A percentile compares a stretch with the other conserved stretches of the same genome.
Evolutionary conservation across 352 stramenopile genomes (phyloP).

Genomic region (Pythium brachiatum): DNA sequence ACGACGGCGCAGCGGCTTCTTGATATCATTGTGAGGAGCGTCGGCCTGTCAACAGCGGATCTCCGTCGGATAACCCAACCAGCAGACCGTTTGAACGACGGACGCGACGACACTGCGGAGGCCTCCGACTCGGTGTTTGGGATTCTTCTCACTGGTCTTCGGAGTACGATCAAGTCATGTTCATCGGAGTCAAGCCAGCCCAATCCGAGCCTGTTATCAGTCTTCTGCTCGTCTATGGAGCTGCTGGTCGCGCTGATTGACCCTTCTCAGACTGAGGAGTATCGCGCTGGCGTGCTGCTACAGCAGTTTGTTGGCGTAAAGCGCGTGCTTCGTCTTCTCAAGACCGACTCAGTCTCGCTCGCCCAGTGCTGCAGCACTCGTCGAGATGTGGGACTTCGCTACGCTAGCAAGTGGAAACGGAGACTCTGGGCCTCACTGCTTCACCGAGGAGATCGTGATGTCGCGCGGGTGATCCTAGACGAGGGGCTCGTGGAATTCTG

Average conservation of each 20-base stretch:
- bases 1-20: background rate
- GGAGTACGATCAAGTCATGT: background rate
- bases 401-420: background rate
- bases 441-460: slow-evolving; percentile 3
- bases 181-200: background rate
- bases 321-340: background rate
- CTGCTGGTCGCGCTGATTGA: background rate
- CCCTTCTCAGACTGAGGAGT: background rate
- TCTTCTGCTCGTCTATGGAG: background rate
- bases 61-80: background rate
- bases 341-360: background rate
- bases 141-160: background rate
- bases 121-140: background rate
- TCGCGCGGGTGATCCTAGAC: slow-evolving; percentile 8
- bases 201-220: background rate
- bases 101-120: background rate
- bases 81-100: background rate
- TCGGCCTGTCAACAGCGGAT: background rate
- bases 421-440: slow-evolving; percentile 21
- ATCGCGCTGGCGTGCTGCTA: slow-evolving; percentile 1
- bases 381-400: background rate
- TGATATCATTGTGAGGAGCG: background rate
- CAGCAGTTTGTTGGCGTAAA: background rate
- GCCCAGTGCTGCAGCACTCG: background rate
- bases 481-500: slow-evolving; percentile 5